Base-by-base conservation (phyloP, 176 grass and related monocot genomes). In the Canna indica region DNA sequence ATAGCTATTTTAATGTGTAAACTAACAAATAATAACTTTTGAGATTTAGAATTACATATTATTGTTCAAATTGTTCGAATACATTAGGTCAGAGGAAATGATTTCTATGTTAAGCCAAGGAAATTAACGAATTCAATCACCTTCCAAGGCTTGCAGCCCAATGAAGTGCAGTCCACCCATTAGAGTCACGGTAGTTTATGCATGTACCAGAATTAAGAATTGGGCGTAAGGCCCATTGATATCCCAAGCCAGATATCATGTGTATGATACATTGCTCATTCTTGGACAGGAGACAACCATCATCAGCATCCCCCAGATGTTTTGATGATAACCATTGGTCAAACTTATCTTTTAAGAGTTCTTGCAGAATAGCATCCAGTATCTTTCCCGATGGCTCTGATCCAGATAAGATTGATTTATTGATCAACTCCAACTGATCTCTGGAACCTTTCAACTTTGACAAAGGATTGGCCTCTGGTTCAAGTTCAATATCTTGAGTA, bases 141-240 rank as follows among this genome's bases (percentile, higher is more conserved):
- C 90, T 93, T 35, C 90, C 87, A 56, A 99, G 93, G 73, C 70
- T 71, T 76, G 90, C 80, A 75, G 95, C 90, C 95, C 95, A 99
- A 77, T 99, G 95, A 54, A 99, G 85, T 54, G 86, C 89, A 57
- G 84, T 90, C 90, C 86, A 93, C 71, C 95, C 90, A 83, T 88
- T 85, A 83, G 80, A 58, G 83, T 99, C 95, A 52, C 95, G 90
- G 76, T 78, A 93, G 56, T 99, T 93, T 85, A 99, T 65, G 82
- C 52, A 75, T 26, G 87, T 78, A 24, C 82, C 82, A 30, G 80
- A 84, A 77, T 32, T 83, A 75, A 99, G 79, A 36, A 93, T 69
- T 42, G 75, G 76, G 13, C 82, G 70, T 69, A 99, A 81, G 59
- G 78, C 84, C 75, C 80, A 90, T 38, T 82, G 54, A 57, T 83